Conservation (phyloP, 768 basidiomycete genomes). For the Albatrellus ellisii region DNA sequence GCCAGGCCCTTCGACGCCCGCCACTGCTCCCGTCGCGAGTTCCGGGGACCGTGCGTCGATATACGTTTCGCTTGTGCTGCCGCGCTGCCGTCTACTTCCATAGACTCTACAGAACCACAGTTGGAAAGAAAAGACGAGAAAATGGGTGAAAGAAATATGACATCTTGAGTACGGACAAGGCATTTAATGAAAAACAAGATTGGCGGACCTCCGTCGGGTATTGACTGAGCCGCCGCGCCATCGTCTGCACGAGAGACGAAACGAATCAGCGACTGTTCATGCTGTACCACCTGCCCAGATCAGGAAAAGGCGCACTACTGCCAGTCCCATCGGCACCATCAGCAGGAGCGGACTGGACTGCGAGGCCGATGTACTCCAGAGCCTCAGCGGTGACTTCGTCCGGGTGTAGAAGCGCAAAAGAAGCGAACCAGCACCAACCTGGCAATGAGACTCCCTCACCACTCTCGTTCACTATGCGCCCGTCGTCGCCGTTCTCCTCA, state of each 20-base stretch:
- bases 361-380: conserved; percentile 21
- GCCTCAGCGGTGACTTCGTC: conserved; percentile 39
- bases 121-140: not conserved
- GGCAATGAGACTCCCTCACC: conserved; percentile 18
- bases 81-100: conserved; percentile 35
- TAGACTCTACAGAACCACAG: conserved; percentile 26
- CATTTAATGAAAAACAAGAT: no score
- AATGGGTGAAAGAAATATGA: not conserved
- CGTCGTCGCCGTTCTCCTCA: conserved; percentile 1
- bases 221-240: not conserved
- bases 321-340: no score
- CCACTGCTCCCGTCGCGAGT: conserved; percentile 74
- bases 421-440: conserved; percentile 13
- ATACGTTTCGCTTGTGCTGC: conserved; percentile 26
- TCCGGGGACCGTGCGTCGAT: conserved; percentile 75
- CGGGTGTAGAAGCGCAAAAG: conserved; percentile 26
- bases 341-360: no score
- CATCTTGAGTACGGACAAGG: no score
- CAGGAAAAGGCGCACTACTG: not conserved
- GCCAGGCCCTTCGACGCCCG: conserved; percentile 64
- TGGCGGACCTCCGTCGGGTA: not conserved
- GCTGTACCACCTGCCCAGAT: not conserved
- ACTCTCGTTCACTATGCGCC: no score
- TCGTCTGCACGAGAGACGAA: not conserved
- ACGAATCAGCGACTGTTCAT: not conserved